A percentile compares a stretch with the other conserved stretches of the same genome.
Evolutionary conservation across 2,329 filamentous ascomycete species (phyloP).

Genomic region (Trichophyton schoenleinii): DNA sequence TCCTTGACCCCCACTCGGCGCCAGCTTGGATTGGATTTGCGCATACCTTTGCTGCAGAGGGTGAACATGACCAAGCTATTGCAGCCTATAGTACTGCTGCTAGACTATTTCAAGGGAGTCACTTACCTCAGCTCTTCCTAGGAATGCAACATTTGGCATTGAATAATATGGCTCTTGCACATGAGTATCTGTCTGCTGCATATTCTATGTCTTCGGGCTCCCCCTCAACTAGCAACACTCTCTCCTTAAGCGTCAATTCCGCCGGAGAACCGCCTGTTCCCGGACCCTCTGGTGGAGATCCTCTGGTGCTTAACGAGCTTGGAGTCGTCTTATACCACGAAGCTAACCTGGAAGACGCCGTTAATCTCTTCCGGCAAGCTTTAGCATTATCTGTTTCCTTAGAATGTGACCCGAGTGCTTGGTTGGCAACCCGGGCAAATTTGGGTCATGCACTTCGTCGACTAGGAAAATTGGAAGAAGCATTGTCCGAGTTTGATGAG

Average conservation of each 20-base stretch:
- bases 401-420: slow-evolving; percentile 67
- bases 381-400: slow-evolving; percentile 68
- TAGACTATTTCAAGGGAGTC: slow-evolving; percentile 88
- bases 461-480: slow-evolving; percentile 53
- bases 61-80: slow-evolving; percentile 95
- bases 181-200: slow-evolving; percentile 86
- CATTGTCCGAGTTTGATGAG: slow-evolving; percentile 71
- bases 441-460: slow-evolving; percentile 78
- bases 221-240: slow-evolving; percentile 16
- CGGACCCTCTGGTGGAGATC: slow-evolving; percentile 45
- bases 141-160: slow-evolving; percentile 97
- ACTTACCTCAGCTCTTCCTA: slow-evolving; percentile 86
- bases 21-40: slow-evolving; percentile 98
- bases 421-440: slow-evolving; percentile 75
- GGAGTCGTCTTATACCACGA: slow-evolving; percentile 95
- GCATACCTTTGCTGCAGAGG: slow-evolving; percentile 93
- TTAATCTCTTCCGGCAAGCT: slow-evolving; percentile 64
- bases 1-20: slow-evolving; percentile 95
- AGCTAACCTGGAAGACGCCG: slow-evolving; percentile 60
- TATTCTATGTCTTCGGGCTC: slow-evolving; percentile 47
- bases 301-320: slow-evolving; percentile 85
- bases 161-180: slow-evolving; percentile 85
- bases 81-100: slow-evolving; percentile 94
- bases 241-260: slow-evolving; percentile 17
- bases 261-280: slow-evolving; percentile 35